Percentiles rank a stretch among this genome's conserved stretches.
Evolutionary conservation across 805 yeast genomes (phyloP).

Genomic region (Sugiyamaella floridensis): DNA sequence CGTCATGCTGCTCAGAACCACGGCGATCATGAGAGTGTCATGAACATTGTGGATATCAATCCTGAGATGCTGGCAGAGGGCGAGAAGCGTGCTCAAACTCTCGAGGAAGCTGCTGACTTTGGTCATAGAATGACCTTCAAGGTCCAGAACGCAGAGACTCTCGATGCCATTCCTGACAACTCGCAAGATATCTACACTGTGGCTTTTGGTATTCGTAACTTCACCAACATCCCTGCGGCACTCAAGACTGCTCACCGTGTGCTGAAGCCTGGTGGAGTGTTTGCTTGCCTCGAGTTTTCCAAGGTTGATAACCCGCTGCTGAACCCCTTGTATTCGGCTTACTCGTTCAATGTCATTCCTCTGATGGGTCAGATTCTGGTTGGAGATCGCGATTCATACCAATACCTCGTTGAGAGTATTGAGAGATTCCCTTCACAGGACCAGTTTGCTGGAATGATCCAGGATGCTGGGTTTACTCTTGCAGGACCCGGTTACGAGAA

Average conservation of each 20-base stretch:
- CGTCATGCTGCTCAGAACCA: constrained; percentile 80
- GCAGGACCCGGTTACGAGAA: constrained; percentile 91
- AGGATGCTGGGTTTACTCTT: constrained; percentile 88
- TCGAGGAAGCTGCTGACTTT: constrained; percentile 50
- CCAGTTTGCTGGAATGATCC: constrained; percentile 82
- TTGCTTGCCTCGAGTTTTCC: constrained; percentile 92
- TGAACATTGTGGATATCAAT: constrained; percentile 92
- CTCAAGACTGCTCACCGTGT: constrained; percentile 92
- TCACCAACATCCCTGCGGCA: constrained; percentile 91
- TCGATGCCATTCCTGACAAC: constrained; percentile 76
- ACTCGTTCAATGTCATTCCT: constrained; percentile 83
- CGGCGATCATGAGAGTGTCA: constrained; percentile 66
- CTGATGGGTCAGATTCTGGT: constrained; percentile 94
- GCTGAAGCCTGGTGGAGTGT: constrained; percentile 94
- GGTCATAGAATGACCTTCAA: constrained; percentile 61
- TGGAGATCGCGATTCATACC: constrained; percentile 92
- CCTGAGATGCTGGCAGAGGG: constrained; percentile 96
- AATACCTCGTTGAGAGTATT: constrained; percentile 91
- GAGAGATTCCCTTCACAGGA: constrained; percentile 89
- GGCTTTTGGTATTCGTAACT: constrained; percentile 95
- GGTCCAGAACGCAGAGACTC: constrained; percentile 87
- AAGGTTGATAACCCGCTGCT: constrained; percentile 77
- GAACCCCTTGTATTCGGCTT: constrained; percentile 73
- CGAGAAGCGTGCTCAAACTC: constrained; percentile 55
- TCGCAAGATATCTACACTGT: constrained; percentile 94